phyloP scores from a whole-genome alignment of 805 yeast genomes.

The Wickerhamomyces rabaulensis region DNA sequence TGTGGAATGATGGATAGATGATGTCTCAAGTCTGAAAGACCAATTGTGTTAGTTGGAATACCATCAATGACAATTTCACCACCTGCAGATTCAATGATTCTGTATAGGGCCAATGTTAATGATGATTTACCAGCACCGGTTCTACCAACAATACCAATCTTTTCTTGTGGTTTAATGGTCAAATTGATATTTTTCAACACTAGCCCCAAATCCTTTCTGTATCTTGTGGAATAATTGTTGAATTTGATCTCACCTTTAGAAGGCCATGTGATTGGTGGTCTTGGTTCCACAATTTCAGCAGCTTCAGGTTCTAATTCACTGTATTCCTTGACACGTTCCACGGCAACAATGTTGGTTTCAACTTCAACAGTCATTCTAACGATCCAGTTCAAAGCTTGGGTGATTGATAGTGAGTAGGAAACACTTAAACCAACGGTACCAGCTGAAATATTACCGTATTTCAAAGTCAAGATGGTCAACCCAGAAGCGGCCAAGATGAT shows the following conservation, averaged over 20 bases:
- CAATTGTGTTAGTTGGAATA: conserved; percentile 59
- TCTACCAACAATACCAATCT: conserved; percentile 93
- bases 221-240: conserved; percentile 73
- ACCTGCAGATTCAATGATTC: conserved; percentile 72
- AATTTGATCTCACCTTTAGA: conserved; percentile 60
- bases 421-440: conserved; percentile 94
- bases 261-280: conserved; percentile 79
- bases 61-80: conserved; percentile 75
- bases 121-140: conserved; percentile 97
- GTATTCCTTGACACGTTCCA: conserved; percentile 90
- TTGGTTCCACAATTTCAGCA: conserved; percentile 56
- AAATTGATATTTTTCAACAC: conserved; percentile 67
- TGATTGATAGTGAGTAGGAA: conserved; percentile 87
- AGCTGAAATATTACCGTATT: conserved; percentile 70
- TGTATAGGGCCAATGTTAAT: conserved; percentile 74
- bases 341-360: conserved; percentile 94
- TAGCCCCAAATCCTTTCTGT: conserved; percentile 75
- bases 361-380: conserved; percentile 99
- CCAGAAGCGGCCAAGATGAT: conserved; percentile 86
- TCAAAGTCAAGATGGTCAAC: conserved; percentile 53
- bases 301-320: conserved; percentile 82
- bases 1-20: conserved; percentile 85
- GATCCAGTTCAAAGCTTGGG: conserved; percentile 94
- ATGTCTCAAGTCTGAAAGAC: conserved; percentile 72
- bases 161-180: conserved; percentile 66